Evolutionary conservation across 179 eudicot genomes (phyloP).

Genomic region (Silene vulgaris): DNA sequence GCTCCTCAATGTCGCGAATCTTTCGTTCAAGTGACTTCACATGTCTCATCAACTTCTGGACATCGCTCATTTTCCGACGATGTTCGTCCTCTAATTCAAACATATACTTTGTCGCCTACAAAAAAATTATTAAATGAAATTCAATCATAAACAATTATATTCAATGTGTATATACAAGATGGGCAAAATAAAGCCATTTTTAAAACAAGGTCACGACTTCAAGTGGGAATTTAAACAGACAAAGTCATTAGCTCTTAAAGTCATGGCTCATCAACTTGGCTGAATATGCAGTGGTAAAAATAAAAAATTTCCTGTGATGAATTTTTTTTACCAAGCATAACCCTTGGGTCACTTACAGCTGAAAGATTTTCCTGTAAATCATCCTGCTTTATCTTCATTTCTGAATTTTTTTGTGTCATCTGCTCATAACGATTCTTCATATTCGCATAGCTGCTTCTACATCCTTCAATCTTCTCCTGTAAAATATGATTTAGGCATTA

Average conservation of each 20-base stretch:
- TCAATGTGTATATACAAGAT: not conserved
- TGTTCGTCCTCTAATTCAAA: slow-evolving; percentile 59
- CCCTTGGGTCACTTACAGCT: slow-evolving; percentile 37
- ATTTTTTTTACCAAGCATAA: not conserved
- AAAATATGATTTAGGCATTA: slow-evolving; percentile 12
- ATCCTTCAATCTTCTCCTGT: slow-evolving; percentile 56
- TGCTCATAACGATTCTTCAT: slow-evolving; percentile 56
- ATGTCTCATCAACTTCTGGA: slow-evolving; percentile 42
- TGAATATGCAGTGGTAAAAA: not conserved
- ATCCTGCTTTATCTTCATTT: slow-evolving; percentile 53
- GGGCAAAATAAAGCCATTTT: not conserved
- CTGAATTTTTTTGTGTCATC: slow-evolving; percentile 54
- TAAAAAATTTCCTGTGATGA: not conserved
- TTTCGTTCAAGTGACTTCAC: slow-evolving; percentile 50
- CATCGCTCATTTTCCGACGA: slow-evolving; percentile 32
- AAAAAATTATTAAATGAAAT: slow-evolving; percentile 15
- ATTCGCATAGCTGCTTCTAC: slow-evolving; percentile 43
- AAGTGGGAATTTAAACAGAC: not conserved
- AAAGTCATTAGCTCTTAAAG: not conserved
- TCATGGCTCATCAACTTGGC: not conserved
- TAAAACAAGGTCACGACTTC: slow-evolving; percentile 4
- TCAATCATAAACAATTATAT: slow-evolving; percentile 5
- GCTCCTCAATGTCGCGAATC: slow-evolving; percentile 56
- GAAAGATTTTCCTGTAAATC: slow-evolving; percentile 58
- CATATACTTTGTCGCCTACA: slow-evolving; percentile 61